Evolutionary conservation across 192 early-diverging fungal species (phyloP), one percentile per base, ranked within the genome.

Genomic region (Coemansia sp.): DNA sequence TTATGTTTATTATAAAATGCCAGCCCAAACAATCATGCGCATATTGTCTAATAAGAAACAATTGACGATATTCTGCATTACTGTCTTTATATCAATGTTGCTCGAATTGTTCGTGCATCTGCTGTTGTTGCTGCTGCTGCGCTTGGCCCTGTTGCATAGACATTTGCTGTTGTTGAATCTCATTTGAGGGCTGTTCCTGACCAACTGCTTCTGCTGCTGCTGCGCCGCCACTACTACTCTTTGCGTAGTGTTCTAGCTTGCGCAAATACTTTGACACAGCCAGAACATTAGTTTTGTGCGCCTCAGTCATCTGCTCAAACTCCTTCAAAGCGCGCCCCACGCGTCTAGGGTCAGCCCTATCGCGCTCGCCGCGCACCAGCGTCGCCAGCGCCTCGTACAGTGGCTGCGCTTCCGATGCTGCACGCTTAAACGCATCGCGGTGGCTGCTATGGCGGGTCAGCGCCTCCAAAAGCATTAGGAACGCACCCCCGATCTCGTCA

Each of bases 381-480:
- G 20, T 10, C 1, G 30, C 63, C 55, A 81, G 45, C 11, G 74
- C 35, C 14, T 81, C 79, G 34, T 55, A 30, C 21, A 81, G 48
- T 2, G 79, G 79, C 41, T 26, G 20, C 2, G 79, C 79, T 64
- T 81, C 79, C 0, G 64, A 56, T 4, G 79, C 71, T 0, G 79
- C 79, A 0, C 71, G 59, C 55, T 68, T 66, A 30, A 69, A 73
- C 2, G 79, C 69, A 21, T 81, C 79, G n/a, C 79, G 63, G 62
- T 81, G 73, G 60, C 79, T 76, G 11, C 62, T 73, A 30, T 81
- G 79, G 5, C 79, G 63, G 34, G 79, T 76, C 60, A 81, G 61
- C 0, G 79, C 79, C 55, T 81, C 79, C 26, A 81, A 58, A 24
- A 81, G 64, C 74, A 81, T 73, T 53, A 81, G 21, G 35, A 81